phyloP scores from a whole-genome alignment of 371 early-diverging fungal species.

The Lichtheimia ornata region DNA sequence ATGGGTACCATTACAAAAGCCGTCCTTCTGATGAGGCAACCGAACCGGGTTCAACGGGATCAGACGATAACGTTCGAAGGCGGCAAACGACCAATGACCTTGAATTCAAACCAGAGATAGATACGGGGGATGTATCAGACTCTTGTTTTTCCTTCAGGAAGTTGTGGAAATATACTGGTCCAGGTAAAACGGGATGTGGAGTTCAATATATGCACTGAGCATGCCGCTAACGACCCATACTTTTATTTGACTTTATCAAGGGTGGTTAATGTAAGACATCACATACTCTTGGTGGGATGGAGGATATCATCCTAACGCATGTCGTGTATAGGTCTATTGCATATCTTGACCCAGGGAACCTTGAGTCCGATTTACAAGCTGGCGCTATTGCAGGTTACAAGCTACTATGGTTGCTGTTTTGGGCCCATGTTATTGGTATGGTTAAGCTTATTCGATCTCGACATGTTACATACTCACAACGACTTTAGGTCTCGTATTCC shows the following conservation, averaged over 20 bases:
- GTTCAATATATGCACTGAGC: neutral
- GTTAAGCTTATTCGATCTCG: constrained; percentile 5
- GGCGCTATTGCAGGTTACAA: constrained; percentile 68
- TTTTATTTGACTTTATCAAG: constrained; percentile 15
- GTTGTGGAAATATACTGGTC: constrained; percentile 53
- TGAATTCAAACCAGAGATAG: constrained; percentile 28
- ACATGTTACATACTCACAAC: neutral
- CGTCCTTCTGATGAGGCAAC: neutral
- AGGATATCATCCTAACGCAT: neutral
- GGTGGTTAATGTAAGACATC: constrained; percentile 44
- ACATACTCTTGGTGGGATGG: too few species aligned
- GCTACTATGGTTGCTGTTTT: constrained; percentile 67
- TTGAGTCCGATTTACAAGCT: constrained; percentile 72
- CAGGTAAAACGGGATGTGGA: constrained; percentile 32
- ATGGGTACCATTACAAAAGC: neutral
- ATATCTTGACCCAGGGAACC: constrained; percentile 76
- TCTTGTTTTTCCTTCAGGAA: constrained; percentile 45
- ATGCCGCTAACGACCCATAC: neutral
- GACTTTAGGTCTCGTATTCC: constrained; percentile 59
- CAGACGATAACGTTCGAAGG: constrained; percentile 2
- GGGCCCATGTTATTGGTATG: constrained; percentile 55
- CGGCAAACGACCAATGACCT: constrained; percentile 2
- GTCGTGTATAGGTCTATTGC: constrained; percentile 61
- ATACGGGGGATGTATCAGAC: constrained; percentile 28
- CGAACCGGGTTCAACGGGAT: neutral